Evolutionary conservation across 1,284 basidiomycete genomes (phyloP).

Genomic region (Ustilago trichophora): DNA sequence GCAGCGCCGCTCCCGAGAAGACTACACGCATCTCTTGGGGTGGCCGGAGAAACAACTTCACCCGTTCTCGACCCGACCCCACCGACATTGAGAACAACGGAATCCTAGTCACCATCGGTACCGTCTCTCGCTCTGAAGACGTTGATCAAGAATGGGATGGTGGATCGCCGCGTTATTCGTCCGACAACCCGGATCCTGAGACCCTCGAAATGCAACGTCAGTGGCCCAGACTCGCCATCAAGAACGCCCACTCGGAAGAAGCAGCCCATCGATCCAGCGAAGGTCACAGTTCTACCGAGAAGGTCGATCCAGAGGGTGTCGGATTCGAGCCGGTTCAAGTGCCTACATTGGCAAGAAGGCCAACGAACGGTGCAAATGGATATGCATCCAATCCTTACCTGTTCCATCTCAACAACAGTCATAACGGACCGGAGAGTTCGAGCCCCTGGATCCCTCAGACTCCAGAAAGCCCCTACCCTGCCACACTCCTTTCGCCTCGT

Average conservation of each 20-base stretch:
- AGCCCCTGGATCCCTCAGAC: conserved; percentile 34
- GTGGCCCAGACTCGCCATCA: conserved; percentile 13
- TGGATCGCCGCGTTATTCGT: conserved; percentile 36
- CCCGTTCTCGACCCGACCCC: conserved; percentile 8
- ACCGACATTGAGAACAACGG: conserved; percentile 13
- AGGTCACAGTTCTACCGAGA: conserved; percentile 7
- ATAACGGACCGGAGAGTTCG: too few species aligned
- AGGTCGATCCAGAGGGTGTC: conserved; percentile 2
- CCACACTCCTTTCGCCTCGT: conserved; percentile 12
- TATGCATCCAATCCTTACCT: not conserved
- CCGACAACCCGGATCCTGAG: conserved; percentile 32
- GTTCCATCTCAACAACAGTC: not conserved
- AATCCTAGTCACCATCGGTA: conserved; percentile 34
- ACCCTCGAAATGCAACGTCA: conserved; percentile 26
- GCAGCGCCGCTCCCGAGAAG: conserved; percentile 1
- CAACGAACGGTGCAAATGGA: too few species aligned
- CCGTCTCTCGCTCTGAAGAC: conserved; percentile 23
- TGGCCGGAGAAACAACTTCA: not conserved
- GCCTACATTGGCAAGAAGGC: conserved; percentile 3
- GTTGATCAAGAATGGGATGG: conserved; percentile 16
- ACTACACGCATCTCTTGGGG: conserved; percentile 22
- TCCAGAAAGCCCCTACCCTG: conserved; percentile 24
- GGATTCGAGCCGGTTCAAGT: conserved; percentile 4
- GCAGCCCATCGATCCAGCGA: conserved; percentile 1
- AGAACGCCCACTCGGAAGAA: too few species aligned